These are phyloP conservation scores for Aspergillus vadensis DNA, from an alignment of 2,329 filamentous ascomycete genomes.

Conservation along the genomic window DNA sequence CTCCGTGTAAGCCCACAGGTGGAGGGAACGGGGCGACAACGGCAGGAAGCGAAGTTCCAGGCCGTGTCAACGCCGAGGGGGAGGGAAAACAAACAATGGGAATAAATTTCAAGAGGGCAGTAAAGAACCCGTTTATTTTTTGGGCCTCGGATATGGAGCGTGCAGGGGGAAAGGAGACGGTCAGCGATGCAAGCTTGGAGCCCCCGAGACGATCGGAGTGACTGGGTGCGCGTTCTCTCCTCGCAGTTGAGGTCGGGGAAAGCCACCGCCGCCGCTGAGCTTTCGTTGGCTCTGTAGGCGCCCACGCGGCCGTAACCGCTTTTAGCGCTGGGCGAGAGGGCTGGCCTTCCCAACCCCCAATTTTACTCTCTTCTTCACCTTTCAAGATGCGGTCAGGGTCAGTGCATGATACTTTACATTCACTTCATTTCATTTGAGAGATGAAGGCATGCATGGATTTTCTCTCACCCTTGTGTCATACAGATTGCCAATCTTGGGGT, in stretches of 20 bases:
- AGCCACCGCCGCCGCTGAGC: conserved; percentile 21
- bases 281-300: conserved; percentile 26
- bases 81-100: conserved; percentile 13
- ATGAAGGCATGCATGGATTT: neutral
- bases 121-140: neutral
- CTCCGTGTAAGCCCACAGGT: conserved; percentile 20
- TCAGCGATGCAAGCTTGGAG: conserved; percentile 11
- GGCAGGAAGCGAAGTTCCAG: conserved; percentile 27
- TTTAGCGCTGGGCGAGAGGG: conserved; percentile 27
- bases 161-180: conserved; percentile 11
- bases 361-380: neutral
- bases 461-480: neutral
- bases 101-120: conserved; percentile 1
- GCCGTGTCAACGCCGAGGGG: conserved; percentile 25
- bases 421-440: neutral
- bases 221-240: conserved; percentile 25
- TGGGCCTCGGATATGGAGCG: neutral
- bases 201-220: conserved; percentile 11
- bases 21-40: conserved; percentile 20
- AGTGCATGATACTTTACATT: neutral
- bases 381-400: conserved; percentile 8
- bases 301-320: conserved; percentile 25
- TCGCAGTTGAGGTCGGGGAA: conserved; percentile 20
- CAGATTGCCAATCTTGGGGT: neutral
- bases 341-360: conserved; percentile 10